Base-by-base conservation (phyloP, 371 early-diverging fungal species). In the Zopfochytrium polystomum region DNA sequence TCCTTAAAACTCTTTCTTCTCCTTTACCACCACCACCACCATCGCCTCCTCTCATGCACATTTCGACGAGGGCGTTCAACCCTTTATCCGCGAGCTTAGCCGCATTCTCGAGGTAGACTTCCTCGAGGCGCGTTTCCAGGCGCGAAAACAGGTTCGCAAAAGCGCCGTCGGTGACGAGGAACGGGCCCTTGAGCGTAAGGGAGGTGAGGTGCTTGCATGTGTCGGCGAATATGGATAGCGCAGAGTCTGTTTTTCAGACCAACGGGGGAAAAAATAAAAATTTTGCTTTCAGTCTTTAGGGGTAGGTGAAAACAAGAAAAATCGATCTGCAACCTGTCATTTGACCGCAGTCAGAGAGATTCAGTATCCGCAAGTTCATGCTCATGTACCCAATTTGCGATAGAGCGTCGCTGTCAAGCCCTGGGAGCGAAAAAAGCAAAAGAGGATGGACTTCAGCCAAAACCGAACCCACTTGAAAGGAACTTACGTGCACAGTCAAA, bases 401-500 rank as follows among this genome's bases (percentile, higher is more conserved):
- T 2, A 93, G 65, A 0, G 77, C 84, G 7, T 55, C 57, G 1
- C 78, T 78, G 25, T 78, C 76, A 34, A 94, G 75, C 7, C 81
- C 82, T 84, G 52, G 20, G 1, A 33, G 35, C n/a, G n/a, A n/a
- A n/a, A n/a, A n/a, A n/a, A n/a, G n/a, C n/a, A n/a, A n/a, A n/a
- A n/a, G n/a, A n/a, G n/a, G n/a, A n/a, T n/a, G n/a, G n/a, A n/a
- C 42, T 23, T 23, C 52, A 15, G 25, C 3, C 9, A n/a, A n/a
- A n/a, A n/a, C n/a, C n/a, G n/a, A n/a, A n/a, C n/a, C n/a, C n/a
- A n/a, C n/a, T n/a, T 42, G 13, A 43, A 9, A 26, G 27, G 20
- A 11, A 51, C 71, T 65, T 70, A 83, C 81, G 73, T 5, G 93
- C 87, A 61, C 91, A 91, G 56, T 95, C 95, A 70, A 85, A 92